phyloP scores from a whole-genome alignment of 768 basidiomycete genomes.

The Lentinula raphanica region DNA sequence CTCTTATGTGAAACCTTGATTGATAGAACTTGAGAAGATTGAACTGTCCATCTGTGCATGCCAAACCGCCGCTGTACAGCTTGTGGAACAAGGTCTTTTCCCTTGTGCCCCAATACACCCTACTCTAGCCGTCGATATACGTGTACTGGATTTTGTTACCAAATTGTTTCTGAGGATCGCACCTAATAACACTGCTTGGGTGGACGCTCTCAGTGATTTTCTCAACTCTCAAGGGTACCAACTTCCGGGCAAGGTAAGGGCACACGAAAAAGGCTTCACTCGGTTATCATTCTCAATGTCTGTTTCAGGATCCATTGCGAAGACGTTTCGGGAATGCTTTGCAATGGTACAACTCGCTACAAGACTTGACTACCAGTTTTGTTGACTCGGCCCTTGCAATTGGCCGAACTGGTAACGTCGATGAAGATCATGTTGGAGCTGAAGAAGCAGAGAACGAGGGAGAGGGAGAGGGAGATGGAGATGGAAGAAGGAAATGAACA shows the following conservation, averaged over 20 bases:
- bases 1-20: too few species aligned
- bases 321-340: constrained; percentile 12
- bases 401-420: too few species aligned
- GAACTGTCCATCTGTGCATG: too few species aligned
- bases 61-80: constrained; percentile 4
- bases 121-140: constrained; percentile 11
- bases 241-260: constrained; percentile 10
- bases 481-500: too few species aligned
- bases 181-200: constrained; percentile 13
- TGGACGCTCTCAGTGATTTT: constrained; percentile 10
- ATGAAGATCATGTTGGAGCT: too few species aligned
- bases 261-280: too few species aligned
- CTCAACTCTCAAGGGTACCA: constrained; percentile 11
- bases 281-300: not conserved
- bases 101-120: constrained; percentile 13
- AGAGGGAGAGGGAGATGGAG: too few species aligned
- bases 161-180: constrained; percentile 10
- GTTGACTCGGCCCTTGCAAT: too few species aligned
- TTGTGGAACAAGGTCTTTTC: constrained; percentile 10
- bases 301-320: constrained; percentile 17
- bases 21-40: too few species aligned
- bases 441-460: too few species aligned
- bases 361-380: too few species aligned
- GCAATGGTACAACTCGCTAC: too few species aligned
- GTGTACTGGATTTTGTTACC: constrained; percentile 9